Percentiles rank a stretch among this genome's conserved stretches.
Evolutionary conservation across 345 rosid genomes (phyloP).

Genomic region (Salix udensis): DNA sequence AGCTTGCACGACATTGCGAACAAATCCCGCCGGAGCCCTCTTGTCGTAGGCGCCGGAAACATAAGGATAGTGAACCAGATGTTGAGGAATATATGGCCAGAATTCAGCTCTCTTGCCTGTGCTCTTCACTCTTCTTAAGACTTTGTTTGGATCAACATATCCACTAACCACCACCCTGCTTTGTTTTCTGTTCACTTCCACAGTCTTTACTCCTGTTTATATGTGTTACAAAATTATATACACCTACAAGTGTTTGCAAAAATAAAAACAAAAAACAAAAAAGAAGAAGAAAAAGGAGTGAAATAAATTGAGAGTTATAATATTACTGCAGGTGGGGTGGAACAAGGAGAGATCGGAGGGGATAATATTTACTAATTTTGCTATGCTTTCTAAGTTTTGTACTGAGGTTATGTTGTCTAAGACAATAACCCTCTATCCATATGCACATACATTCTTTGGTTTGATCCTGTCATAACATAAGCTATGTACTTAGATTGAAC

Average conservation of each 20-base stretch:
- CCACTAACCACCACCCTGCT: conserved; percentile 56
- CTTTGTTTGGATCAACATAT: conserved; percentile 59
- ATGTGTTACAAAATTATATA: neutral
- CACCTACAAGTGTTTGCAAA: neutral
- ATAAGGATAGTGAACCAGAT: conserved; percentile 52
- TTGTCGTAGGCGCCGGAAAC: conserved; percentile 55
- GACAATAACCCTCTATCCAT: too few relatives aligned
- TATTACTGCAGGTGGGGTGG: too few relatives aligned
- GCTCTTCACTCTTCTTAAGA: conserved; percentile 56
- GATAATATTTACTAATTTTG: too few relatives aligned
- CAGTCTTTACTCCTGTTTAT: conserved; percentile 46
- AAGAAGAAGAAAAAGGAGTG: too few relatives aligned
- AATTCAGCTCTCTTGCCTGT: conserved; percentile 69
- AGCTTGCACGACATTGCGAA: conserved; percentile 55
- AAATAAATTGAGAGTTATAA: too few relatives aligned
- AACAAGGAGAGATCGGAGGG: too few relatives aligned
- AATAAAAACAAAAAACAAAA: too few relatives aligned
- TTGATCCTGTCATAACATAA: neutral
- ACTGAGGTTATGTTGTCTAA: too few relatives aligned
- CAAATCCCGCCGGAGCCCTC: conserved; percentile 56
- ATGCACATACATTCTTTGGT: too few relatives aligned
- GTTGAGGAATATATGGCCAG: conserved; percentile 77
- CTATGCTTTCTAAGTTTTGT: too few relatives aligned
- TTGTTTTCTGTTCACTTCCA: conserved; percentile 58
- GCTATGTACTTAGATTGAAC: neutral